Base-by-base conservation (phyloP, 2,329 filamentous ascomycete genomes). In the Fusarium irregulare region DNA sequence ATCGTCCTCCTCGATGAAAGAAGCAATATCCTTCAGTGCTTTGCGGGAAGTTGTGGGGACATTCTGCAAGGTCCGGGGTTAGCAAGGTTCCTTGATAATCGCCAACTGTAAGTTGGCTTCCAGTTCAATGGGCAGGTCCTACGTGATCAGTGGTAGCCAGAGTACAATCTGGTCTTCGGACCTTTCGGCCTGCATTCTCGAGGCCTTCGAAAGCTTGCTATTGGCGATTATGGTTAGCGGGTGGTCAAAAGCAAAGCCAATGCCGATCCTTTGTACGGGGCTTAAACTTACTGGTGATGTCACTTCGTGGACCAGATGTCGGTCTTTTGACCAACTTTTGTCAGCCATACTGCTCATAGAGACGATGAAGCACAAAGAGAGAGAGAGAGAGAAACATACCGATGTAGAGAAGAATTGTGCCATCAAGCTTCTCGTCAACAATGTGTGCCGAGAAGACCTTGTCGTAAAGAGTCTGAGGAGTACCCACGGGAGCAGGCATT, bases 121-220 rank as follows among this genome's bases (percentile, higher is more conserved):
- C 7, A 45, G 23, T 34, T 44, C 32, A 46, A 56, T 50, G 56
- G 56, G 44, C 32, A 40, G 34, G 44, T 85, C 92, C 68, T 93
- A 97, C 93, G 83, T 99, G 95, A 82, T 99, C 96, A 66, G 94
- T 97, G 46, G 96, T 99, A 61, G 93, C 95, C 65, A 99, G 88
- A 74, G 96, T 98, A 87, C 95, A 98, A 83, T 99, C 96, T 64
- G 95, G 94, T 83, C 96, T 88, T 82, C 96, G 91, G 70, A 99
- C 94, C 81, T 90, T 89, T 68, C 96, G 91, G 72, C 89, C 89
- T 51, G 96, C 94, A 81, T 97, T 97, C 80, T 91, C 92, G 56
- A 98, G 88, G 54, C 95, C 95, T 81, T 99, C 96, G 77, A 98
- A 99, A 49, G 96, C 96, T 93, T 98, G 96, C 90, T 94, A 77